Evolutionary conservation across 495 filamentous ascomycete species (phyloP).

Genomic region (Rhizodiscina lignyota): DNA sequence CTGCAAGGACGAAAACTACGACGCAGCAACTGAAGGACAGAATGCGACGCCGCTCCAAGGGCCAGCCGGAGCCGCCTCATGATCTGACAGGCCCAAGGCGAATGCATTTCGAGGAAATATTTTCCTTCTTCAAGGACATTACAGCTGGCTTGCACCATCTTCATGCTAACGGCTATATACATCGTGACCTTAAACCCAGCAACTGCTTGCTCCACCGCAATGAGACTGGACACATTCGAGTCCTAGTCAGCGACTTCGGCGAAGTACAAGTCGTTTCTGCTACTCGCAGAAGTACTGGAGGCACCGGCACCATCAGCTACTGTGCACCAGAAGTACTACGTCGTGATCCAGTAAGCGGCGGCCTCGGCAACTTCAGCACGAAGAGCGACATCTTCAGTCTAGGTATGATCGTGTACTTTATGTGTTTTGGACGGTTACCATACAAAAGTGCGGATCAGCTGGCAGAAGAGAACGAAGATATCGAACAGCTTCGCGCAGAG

Average conservation of each 20-base stretch:
- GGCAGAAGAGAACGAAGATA: conserved; percentile 82
- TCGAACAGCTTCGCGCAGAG: conserved; percentile 75
- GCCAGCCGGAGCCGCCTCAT: conserved; percentile 34
- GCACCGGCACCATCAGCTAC: conserved; percentile 93
- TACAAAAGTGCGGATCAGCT: conserved; percentile 69
- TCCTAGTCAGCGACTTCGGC: conserved; percentile 92
- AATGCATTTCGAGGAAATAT: conserved; percentile 79
- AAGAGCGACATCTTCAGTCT: conserved; percentile 95
- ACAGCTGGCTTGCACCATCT: conserved; percentile 81
- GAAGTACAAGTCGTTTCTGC: conserved; percentile 76
- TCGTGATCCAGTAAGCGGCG: conserved; percentile 45
- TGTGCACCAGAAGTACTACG: conserved; percentile 88
- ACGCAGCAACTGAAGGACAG: conserved; percentile 78
- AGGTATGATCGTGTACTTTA: conserved; percentile 95
- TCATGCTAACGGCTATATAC: conserved; percentile 87
- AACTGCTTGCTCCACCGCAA: conserved; percentile 83
- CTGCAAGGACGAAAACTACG: conserved; percentile 37
- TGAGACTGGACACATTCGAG: conserved; percentile 53
- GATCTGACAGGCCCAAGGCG: conserved; percentile 38
- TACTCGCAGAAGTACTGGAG: conserved; percentile 71
- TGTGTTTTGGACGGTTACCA: conserved; percentile 84
- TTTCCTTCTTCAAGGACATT: conserved; percentile 92
- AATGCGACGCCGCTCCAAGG: conserved; percentile 58
- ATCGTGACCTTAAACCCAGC: conserved; percentile 87
- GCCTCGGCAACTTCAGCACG: conserved; percentile 77